Conservation (phyloP, 2,329 filamentous ascomycete genomes). For the Botryotinia calthae region DNA sequence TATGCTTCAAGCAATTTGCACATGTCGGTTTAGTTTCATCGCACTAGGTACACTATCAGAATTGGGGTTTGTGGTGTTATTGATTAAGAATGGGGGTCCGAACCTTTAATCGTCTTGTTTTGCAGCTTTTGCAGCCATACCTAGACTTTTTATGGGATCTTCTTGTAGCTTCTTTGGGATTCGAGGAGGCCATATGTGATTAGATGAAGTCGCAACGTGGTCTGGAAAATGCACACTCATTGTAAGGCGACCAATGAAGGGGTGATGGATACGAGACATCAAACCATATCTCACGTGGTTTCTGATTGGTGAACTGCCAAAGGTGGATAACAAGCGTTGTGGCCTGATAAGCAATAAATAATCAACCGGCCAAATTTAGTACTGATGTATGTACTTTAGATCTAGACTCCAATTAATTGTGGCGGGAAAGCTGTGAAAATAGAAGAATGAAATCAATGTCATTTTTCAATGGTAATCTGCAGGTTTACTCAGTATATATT, state of each 20-base stretch:
- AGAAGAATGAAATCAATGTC: not conserved
- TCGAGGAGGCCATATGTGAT: not conserved
- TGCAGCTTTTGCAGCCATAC: slow-evolving; percentile 18
- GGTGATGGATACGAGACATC: not conserved
- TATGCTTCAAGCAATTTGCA: not conserved
- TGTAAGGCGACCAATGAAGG: not conserved
- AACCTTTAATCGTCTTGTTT: slow-evolving; percentile 9
- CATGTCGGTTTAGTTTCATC: slow-evolving; percentile 14
- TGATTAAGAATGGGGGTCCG: not conserved
- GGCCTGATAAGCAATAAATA: not conserved
- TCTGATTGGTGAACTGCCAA: not conserved
- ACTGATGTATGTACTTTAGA: not conserved
- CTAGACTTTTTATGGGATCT: slow-evolving; percentile 13
- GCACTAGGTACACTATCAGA: not conserved
- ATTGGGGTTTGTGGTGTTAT: not conserved
- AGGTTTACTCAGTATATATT: not conserved
- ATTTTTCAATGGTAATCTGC: not conserved
- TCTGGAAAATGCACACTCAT: not conserved
- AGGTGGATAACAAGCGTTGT: not conserved
- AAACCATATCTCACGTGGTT: not conserved
- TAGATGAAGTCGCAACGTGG: not conserved
- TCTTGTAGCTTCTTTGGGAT: not conserved
- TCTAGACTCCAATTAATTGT: not conserved
- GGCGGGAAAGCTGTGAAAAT: not conserved
- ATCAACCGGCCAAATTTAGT: not conserved